Base-by-base conservation (phyloP, 805 yeast species). In the Candida sithepensis region DNA sequence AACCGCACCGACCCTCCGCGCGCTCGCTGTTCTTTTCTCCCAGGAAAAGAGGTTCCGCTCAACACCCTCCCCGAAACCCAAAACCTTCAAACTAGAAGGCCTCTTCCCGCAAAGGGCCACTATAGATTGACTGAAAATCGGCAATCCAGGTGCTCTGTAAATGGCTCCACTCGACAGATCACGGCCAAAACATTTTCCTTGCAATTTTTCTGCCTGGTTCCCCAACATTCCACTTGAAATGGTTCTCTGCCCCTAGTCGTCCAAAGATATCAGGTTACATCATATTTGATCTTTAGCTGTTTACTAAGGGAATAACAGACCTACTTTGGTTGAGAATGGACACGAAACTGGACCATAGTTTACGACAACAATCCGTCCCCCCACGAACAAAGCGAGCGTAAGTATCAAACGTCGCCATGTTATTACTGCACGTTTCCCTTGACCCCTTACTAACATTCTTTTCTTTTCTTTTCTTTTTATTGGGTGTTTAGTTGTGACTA, bases 401-500 rank as follows among this genome's bases (percentile, higher is more conserved):
- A 42, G 44, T 32, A 18, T 6, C 19, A 37, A 12, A 12, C 4
- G 9, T 9, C 6, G 7, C 23, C 4, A 39, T 14, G 1, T 8
- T 23, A 22, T 22, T 21, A 14, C 2, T 37, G 7, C 39, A 16
- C 16, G 19, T 13, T 12, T 34, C 19, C 8, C 12, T 16, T 34
- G 21, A 34, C 5, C 39, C 19, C 14, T 20, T 39, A 23, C 28
- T 39, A n/a, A n/a, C 16, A 14, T 18, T 24, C 28, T 24, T 7
- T 24, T 10, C 9, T 24, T 24, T 24, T 24, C 9, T 24, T 24
- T 24, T 24, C 18, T 39, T 9, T 16, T 12, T 22, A 22, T 19
- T 24, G n/a, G n/a, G n/a, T n/a, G 7, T 26, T 6, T 19, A 54
- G 57, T 10, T 61, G 66, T 45, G 57, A 49, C 26, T 16, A 32